phyloP scores from a whole-genome alignment of 495 filamentous ascomycete genomes.

The Tricharina praecox region DNA sequence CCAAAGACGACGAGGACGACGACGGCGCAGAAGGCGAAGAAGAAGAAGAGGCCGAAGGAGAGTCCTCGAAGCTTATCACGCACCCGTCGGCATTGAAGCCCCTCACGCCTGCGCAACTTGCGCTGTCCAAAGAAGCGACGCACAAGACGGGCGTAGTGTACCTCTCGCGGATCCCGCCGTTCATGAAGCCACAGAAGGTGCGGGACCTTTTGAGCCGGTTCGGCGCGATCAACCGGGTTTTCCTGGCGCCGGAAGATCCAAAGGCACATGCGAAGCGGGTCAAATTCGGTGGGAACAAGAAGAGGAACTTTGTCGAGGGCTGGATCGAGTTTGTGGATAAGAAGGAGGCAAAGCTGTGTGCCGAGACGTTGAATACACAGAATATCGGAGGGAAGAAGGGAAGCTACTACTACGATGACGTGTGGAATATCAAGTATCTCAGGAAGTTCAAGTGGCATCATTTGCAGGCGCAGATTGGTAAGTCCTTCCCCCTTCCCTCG shows the following conservation, averaged over 20 bases:
- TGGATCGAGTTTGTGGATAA: conserved; percentile 79
- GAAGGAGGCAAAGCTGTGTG: conserved; percentile 63
- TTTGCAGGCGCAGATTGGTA: conserved; percentile 31
- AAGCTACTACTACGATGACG: conserved; percentile 77
- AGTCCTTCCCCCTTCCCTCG: not conserved
- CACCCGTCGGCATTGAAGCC: conserved; percentile 29
- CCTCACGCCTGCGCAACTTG: conserved; percentile 42
- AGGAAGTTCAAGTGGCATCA: conserved; percentile 69
- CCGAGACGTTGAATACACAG: conserved; percentile 68
- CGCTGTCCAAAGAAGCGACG: conserved; percentile 39
- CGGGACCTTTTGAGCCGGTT: conserved; percentile 60
- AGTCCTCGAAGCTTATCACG: conserved; percentile 26
- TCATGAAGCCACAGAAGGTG: conserved; percentile 77
- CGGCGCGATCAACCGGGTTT: conserved; percentile 67
- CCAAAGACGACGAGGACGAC: conserved; percentile 16
- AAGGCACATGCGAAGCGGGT: conserved; percentile 41
- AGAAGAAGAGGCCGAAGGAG: conserved; percentile 14
- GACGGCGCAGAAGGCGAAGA: conserved; percentile 16
- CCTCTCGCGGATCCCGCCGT: conserved; percentile 78
- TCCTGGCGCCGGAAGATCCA: conserved; percentile 66
- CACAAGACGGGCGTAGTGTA: conserved; percentile 67
- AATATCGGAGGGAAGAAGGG: conserved; percentile 69
- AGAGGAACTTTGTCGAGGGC: conserved; percentile 70
- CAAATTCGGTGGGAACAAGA: conserved; percentile 65
- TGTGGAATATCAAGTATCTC: conserved; percentile 77